phyloP scores from a whole-genome alignment of 2,329 filamentous ascomycete genomes.

The Aspergillus puulaauensis region DNA sequence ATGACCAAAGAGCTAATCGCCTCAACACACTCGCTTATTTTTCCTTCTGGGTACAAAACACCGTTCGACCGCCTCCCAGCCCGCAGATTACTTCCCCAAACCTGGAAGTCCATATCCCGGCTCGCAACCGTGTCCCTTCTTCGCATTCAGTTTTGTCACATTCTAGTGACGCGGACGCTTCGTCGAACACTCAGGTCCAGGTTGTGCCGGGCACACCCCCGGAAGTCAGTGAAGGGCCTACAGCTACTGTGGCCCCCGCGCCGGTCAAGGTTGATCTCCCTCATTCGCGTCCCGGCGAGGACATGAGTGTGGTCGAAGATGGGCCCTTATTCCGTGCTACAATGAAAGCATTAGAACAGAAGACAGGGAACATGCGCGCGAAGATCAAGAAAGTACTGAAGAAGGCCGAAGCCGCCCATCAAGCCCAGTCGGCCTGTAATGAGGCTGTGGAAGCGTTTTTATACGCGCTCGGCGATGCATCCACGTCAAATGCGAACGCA shows the following conservation, averaged over 20 bases:
- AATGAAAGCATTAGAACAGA: slow-evolving; percentile 93
- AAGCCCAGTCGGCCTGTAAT: slow-evolving; percentile 79
- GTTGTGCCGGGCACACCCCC: slow-evolving; percentile 29
- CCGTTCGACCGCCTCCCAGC: slow-evolving; percentile 34
- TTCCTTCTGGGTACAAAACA: slow-evolving; percentile 90
- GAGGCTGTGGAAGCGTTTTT: slow-evolving; percentile 80
- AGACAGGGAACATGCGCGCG: slow-evolving; percentile 87
- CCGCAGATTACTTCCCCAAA: slow-evolving; percentile 69
- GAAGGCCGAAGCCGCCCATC: slow-evolving; percentile 83
- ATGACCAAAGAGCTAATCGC: slow-evolving; percentile 87
- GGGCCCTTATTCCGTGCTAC: slow-evolving; percentile 94
- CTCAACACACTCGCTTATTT: slow-evolving; percentile 88
- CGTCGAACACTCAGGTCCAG: slow-evolving; percentile 32
- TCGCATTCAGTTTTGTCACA: slow-evolving; percentile 82
- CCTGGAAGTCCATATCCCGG: slow-evolving; percentile 71
- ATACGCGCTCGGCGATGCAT: slow-evolving; percentile 81
- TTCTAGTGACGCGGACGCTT: slow-evolving; percentile 67
- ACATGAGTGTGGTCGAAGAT: slow-evolving; percentile 82
- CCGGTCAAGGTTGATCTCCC: slow-evolving; percentile 81
- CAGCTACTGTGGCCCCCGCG: slow-evolving; percentile 29
- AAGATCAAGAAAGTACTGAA: slow-evolving; percentile 97
- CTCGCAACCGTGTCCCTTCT: slow-evolving; percentile 79
- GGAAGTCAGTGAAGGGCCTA: slow-evolving; percentile 27
- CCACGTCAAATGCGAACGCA: slow-evolving; percentile 87
- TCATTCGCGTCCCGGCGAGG: slow-evolving; percentile 80